phyloP scores from a whole-genome alignment of 2,329 filamentous ascomycete species.

The Albifimbria verrucaria region DNA sequence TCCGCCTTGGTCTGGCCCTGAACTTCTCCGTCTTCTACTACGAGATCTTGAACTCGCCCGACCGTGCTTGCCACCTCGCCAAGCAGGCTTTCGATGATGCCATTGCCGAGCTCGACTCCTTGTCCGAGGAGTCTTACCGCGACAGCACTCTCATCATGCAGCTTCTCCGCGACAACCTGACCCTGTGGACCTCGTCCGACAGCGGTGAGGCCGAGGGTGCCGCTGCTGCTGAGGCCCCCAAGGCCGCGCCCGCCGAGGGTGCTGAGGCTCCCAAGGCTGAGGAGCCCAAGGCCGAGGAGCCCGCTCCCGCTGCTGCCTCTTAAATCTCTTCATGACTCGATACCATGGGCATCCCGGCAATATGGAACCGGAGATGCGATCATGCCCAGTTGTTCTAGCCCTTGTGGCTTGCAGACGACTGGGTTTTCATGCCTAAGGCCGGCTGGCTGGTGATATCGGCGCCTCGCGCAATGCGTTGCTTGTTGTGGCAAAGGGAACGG shows the following conservation, averaged over 20 bases:
- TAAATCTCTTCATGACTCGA: slow-evolving; percentile 41
- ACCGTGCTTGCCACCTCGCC: slow-evolving; percentile 95
- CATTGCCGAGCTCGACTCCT: slow-evolving; percentile 95
- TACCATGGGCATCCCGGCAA: slow-evolving; percentile 35
- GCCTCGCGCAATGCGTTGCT: slow-evolving; percentile 31
- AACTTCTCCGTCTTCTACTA: slow-evolving; percentile 99
- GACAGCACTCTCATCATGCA: slow-evolving; percentile 99
- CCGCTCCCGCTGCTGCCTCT: slow-evolving; percentile 46
- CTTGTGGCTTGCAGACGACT: not conserved
- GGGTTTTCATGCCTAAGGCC: slow-evolving; percentile 27
- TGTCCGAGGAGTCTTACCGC: slow-evolving; percentile 96
- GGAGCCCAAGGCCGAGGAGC: slow-evolving; percentile 44
- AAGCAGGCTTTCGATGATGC: slow-evolving; percentile 99
- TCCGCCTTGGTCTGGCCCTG: slow-evolving; percentile 92
- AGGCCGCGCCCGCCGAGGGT: slow-evolving; percentile 62
- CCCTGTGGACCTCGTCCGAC: slow-evolving; percentile 94
- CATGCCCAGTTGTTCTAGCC: slow-evolving; percentile 15
- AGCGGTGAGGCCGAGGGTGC: slow-evolving; percentile 72
- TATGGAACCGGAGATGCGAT: slow-evolving; percentile 30
- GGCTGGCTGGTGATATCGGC: slow-evolving; percentile 30
- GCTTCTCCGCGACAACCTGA: slow-evolving; percentile 94
- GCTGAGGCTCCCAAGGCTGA: slow-evolving; percentile 36
- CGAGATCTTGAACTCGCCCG: slow-evolving; percentile 97
- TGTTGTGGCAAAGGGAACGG: slow-evolving; percentile 30
- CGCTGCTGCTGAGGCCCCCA: slow-evolving; percentile 49